Evolutionary conservation across 2,329 filamentous ascomycete genomes (phyloP).

Genomic region (Talaromyces pinophilus): DNA sequence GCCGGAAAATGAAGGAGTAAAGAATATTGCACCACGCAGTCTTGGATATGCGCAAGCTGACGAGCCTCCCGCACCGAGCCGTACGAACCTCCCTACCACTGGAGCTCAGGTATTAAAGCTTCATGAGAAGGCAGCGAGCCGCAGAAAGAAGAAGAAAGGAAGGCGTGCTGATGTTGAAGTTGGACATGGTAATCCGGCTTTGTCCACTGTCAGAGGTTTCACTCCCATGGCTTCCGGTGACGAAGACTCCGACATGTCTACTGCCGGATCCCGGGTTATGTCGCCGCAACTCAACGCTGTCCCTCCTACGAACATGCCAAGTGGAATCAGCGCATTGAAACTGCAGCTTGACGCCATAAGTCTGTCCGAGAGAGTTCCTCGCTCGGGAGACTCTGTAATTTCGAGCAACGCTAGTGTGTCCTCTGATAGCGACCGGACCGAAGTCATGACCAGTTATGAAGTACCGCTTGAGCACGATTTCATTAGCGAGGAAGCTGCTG

Average conservation of each 20-base stretch:
- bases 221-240: slow-evolving; percentile 47
- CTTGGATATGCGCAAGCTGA: background rate
- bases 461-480: slow-evolving; percentile 84
- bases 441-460: slow-evolving; percentile 78
- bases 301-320: slow-evolving; percentile 47
- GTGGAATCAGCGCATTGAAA: slow-evolving; percentile 80
- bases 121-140: slow-evolving; percentile 31
- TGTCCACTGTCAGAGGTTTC: slow-evolving; percentile 48
- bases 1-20: slow-evolving; percentile 29
- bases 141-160: slow-evolving; percentile 47
- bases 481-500: slow-evolving; percentile 60
- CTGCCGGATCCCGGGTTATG: slow-evolving; percentile 37
- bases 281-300: slow-evolving; percentile 35
- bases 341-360: slow-evolving; percentile 77
- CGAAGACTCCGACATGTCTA: slow-evolving; percentile 50
- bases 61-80: background rate
- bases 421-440: slow-evolving; percentile 66
- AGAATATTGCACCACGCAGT: slow-evolving; percentile 5
- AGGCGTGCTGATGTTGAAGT: slow-evolving; percentile 27
- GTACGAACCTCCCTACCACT: background rate
- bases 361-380: slow-evolving; percentile 62
- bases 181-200: slow-evolving; percentile 32
- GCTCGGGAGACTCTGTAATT: slow-evolving; percentile 47
- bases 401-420: slow-evolving; percentile 61
- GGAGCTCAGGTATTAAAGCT: slow-evolving; percentile 9